Evolutionary conservation across 495 filamentous ascomycete genomes (phyloP), one percentile per base, ranked within the genome.

Genomic region (Apiosordaria backusii): DNA sequence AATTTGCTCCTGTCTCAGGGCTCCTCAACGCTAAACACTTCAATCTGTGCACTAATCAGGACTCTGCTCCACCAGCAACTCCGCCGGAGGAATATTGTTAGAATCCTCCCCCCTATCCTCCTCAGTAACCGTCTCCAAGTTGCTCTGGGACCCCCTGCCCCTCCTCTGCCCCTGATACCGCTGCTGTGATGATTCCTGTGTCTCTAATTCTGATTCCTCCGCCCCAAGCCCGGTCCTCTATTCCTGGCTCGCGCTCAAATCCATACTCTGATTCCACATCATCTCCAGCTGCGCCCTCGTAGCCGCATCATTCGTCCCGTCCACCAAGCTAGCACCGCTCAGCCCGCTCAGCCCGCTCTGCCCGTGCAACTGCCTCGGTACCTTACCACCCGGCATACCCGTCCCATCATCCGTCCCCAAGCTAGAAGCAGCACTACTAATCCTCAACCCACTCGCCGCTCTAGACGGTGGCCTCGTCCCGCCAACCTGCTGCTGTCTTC

Each of bases 211-310:
- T 45, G 24, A 25, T 10, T 16, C 50, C 61, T 60, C 19, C 25
- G 18, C 26, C 18, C 4, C 35, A 45, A 15, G 35, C 57, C 50
- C 18, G 54, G 45, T 26, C 61, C 19, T 50, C 74, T 78, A 85
- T 50, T 84, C 82, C 73, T 80, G 81, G 67, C 82, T 83, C 57
- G 81, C 72, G 61, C 80, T 77, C 57, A 85, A 75, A 67, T 85
- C 81, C 69, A 79, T 72, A 54, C 71, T 83, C 79, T 83, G 84
- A 23, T 86, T 83, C 84, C 84, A 86, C 62, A 86, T 75, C 67
- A 79, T 81, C 35, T 82, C 74, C 61, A 86, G 68, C 25, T 85
- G 67, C 15, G 81, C 74, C 16, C 77, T 67, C 18, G 83, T 80
- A 6, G 75, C 78, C 18, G 80, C 78, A 54, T 84, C 82, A 3